Conservation (phyloP, 1,139 yeast genomes). For the Kodamaea suecica region DNA sequence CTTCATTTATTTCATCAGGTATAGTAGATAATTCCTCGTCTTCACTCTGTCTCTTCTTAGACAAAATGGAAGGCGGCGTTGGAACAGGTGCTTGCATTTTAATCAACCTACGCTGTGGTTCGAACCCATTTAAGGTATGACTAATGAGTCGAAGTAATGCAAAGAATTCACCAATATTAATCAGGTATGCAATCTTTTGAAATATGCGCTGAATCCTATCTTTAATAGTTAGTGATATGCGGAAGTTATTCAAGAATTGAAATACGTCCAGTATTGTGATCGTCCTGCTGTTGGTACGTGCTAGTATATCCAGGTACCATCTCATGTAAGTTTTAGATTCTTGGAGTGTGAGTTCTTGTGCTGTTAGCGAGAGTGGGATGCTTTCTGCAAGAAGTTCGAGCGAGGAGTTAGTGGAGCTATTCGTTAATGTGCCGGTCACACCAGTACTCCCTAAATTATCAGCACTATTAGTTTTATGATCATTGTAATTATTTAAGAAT, state of each 20-base stretch:
- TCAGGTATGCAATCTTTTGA: slow-evolving; percentile 44
- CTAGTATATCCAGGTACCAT: slow-evolving; percentile 72
- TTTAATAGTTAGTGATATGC: slow-evolving; percentile 41
- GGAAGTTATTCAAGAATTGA: slow-evolving; percentile 60
- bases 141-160: slow-evolving; percentile 66
- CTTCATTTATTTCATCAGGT: slow-evolving; percentile 30
- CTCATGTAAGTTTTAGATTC: slow-evolving; percentile 72
- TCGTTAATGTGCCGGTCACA: too few relatives aligned
- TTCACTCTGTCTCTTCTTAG: slow-evolving; percentile 50
- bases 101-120: slow-evolving; percentile 52
- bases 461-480: slow-evolving; percentile 8
- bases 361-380: slow-evolving; percentile 60
- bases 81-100: slow-evolving; percentile 57
- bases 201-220: slow-evolving; percentile 50
- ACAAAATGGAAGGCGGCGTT: slow-evolving; percentile 63
- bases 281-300: slow-evolving; percentile 54
- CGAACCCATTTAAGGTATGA: slow-evolving; percentile 47
- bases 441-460: slow-evolving; percentile 6
- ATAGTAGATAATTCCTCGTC: slow-evolving; percentile 29
- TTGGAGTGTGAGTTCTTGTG: slow-evolving; percentile 57
- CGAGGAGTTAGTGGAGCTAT: too few relatives aligned
- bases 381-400: slow-evolving; percentile 13
- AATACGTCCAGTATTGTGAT: slow-evolving; percentile 62
- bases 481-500: background rate
- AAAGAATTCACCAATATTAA: slow-evolving; percentile 73